Evolutionary conservation across 805 yeast genomes (phyloP).

Genomic region (Candida mattraensis): DNA sequence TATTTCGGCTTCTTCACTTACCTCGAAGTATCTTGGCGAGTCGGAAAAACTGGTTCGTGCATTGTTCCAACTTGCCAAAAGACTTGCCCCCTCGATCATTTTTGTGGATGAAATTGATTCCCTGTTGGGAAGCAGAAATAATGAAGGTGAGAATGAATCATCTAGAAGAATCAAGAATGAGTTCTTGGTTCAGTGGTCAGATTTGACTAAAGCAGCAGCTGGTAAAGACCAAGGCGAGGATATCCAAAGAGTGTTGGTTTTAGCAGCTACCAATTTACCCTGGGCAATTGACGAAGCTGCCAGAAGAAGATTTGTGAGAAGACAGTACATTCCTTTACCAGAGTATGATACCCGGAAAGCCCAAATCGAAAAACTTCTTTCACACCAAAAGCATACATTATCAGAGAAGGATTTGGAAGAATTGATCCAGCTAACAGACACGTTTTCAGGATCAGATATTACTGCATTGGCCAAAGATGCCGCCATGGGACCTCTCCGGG

Average conservation of each 20-base stretch:
- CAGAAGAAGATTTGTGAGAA: conserved; percentile 83
- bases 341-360: conserved; percentile 76
- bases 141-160: conserved; percentile 77
- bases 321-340: conserved; percentile 93
- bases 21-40: conserved; percentile 88
- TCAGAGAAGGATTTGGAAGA: conserved; percentile 59
- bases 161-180: conserved; percentile 89
- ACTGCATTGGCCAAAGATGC: conserved; percentile 95
- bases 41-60: conserved; percentile 92
- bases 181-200: conserved; percentile 93
- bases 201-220: conserved; percentile 83
- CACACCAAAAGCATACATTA: conserved; percentile 71
- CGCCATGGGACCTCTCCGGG: conserved; percentile 95
- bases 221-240: conserved; percentile 57
- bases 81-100: conserved; percentile 87
- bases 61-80: conserved; percentile 77
- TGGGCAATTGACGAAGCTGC: conserved; percentile 99
- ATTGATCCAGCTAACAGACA: conserved; percentile 59
- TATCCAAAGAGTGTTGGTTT: conserved; percentile 72
- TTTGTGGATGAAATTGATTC: conserved; percentile 97
- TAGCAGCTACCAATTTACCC: conserved; percentile 95
- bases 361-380: conserved; percentile 67
- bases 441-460: conserved; percentile 87
- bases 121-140: conserved; percentile 71
- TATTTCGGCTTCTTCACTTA: conserved; percentile 84